Percentiles rank a stretch among this genome's conserved stretches.
These are phyloP conservation scores for Coleophoma cylindrospora DNA, from an alignment of 2,329 filamentous ascomycete species.

Conservation along the genomic window DNA sequence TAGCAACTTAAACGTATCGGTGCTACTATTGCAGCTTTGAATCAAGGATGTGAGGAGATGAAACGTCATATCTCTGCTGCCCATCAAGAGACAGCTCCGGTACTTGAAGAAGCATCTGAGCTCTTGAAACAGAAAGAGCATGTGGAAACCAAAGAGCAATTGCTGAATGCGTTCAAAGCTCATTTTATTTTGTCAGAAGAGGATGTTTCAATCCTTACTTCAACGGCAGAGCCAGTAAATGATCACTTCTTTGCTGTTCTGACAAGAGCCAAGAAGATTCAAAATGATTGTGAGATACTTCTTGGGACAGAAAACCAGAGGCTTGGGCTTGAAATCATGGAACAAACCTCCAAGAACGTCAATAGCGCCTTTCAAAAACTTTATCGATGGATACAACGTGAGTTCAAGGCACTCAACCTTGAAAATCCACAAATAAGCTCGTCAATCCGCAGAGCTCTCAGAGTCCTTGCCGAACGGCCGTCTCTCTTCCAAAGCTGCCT, in stretches of 20 bases:
- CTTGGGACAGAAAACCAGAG: slow-evolving; percentile 88
- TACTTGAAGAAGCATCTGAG: slow-evolving; percentile 70
- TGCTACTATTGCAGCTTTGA: slow-evolving; percentile 69
- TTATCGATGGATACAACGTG: slow-evolving; percentile 89
- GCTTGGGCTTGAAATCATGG: slow-evolving; percentile 84
- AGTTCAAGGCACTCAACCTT: slow-evolving; percentile 87
- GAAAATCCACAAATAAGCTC: slow-evolving; percentile 91
- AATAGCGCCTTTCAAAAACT: slow-evolving; percentile 92
- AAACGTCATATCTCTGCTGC: slow-evolving; percentile 71
- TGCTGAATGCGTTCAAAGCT: slow-evolving; percentile 70
- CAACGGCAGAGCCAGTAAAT: slow-evolving; percentile 75
- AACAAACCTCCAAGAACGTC: slow-evolving; percentile 79
- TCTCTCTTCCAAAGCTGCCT: slow-evolving; percentile 90
- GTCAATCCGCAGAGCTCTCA: slow-evolving; percentile 75
- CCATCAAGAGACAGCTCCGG: slow-evolving; percentile 66
- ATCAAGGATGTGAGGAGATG: slow-evolving; percentile 76
- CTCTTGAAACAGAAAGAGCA: slow-evolving; percentile 70
- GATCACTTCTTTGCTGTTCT: slow-evolving; percentile 79
- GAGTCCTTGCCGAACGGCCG: slow-evolving; percentile 84
- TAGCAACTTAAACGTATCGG: slow-evolving; percentile 87
- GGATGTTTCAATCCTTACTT: slow-evolving; percentile 70
- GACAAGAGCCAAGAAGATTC: slow-evolving; percentile 77
- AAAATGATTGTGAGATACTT: slow-evolving; percentile 81
- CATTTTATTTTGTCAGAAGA: slow-evolving; percentile 84
- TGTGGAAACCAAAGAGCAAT: slow-evolving; percentile 72